A percentile compares a stretch with the other conserved stretches of the same genome.
These are phyloP conservation scores for Aspergillus glaucus DNA, from an alignment of 2,329 filamentous ascomycete species.

Conservation along the genomic window DNA sequence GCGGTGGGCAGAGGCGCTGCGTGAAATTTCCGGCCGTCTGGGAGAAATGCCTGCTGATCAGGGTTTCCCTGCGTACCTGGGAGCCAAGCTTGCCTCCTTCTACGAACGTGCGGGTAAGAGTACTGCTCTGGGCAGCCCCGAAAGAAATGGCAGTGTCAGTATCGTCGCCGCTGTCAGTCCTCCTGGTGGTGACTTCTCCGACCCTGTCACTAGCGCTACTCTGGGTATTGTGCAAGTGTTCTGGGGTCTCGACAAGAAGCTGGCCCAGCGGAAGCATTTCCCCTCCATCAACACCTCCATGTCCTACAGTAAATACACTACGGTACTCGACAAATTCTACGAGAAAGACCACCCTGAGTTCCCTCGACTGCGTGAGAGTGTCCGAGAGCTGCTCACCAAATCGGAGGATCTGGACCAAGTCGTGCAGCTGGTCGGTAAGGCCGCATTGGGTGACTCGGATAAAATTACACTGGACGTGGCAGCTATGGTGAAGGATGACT, in stretches of 20 bases:
- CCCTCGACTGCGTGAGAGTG: constrained; percentile 82
- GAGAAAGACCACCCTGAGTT: constrained; percentile 91
- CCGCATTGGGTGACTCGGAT: constrained; percentile 88
- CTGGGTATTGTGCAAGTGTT: constrained; percentile 98
- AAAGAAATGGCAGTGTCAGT: constrained; percentile 85
- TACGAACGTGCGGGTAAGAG: constrained; percentile 96
- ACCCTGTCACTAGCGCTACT: constrained; percentile 90
- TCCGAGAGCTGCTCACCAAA: constrained; percentile 87
- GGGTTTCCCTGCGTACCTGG: constrained; percentile 96
- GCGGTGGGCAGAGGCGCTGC: constrained; percentile 95
- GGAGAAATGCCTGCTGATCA: constrained; percentile 99
- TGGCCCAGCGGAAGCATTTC: constrained; percentile 98
- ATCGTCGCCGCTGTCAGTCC: constrained; percentile 97
- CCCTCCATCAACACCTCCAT: constrained; percentile 92
- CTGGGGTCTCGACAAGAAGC: constrained; percentile 99
- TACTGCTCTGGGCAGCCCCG: constrained; percentile 77
- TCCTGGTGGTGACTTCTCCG: constrained; percentile 97
- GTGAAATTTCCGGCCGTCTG: constrained; percentile 96
- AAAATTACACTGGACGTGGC: constrained; percentile 97
- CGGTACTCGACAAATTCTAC: constrained; percentile 84
- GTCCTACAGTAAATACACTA: constrained; percentile 96
- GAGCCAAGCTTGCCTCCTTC: constrained; percentile 95
- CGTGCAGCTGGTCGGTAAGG: constrained; percentile 96
- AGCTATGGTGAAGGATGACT: constrained; percentile 91
- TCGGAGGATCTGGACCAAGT: constrained; percentile 98